Evolutionary conservation across 257 asterid genomes (phyloP).

Genomic region (Thymus quinquecostatus): DNA sequence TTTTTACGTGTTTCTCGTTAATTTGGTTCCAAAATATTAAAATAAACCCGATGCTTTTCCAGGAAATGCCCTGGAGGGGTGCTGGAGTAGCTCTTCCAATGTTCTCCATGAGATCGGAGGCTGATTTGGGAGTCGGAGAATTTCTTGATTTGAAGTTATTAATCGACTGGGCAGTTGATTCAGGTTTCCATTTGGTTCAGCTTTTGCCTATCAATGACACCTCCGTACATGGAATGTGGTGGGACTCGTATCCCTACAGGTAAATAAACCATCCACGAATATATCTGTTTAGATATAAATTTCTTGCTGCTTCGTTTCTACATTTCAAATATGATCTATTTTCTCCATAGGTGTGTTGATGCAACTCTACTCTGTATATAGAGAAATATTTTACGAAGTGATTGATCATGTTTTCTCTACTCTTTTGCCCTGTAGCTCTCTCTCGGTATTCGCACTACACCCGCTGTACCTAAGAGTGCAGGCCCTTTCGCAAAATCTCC

Average conservation of each 20-base stretch:
- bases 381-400: background rate
- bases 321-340: constrained; percentile 9
- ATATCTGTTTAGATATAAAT: background rate
- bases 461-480: constrained; percentile 95
- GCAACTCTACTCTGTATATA: background rate
- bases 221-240: constrained; percentile 97
- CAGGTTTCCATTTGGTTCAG: constrained; percentile 96
- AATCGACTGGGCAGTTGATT: constrained; percentile 89
- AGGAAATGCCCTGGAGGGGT: constrained; percentile 99
- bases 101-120: constrained; percentile 92
- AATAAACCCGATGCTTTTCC: background rate
- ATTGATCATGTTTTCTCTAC: background rate
- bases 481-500: constrained; percentile 67
- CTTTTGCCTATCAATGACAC: constrained; percentile 95
- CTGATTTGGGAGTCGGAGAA: constrained; percentile 94
- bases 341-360: background rate
- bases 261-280: constrained; percentile 28
- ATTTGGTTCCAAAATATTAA: constrained; percentile 6
- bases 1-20: background rate
- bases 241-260: constrained; percentile 99
- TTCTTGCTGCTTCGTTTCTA: constrained; percentile 3
- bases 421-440: constrained; percentile 70
- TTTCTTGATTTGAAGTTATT: constrained; percentile 94
- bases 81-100: constrained; percentile 95
- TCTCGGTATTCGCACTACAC: constrained; percentile 96